These are phyloP conservation scores for Williopsis jadinii DNA, from an alignment of 1,139 yeast genomes.

Conservation along the genomic window DNA sequence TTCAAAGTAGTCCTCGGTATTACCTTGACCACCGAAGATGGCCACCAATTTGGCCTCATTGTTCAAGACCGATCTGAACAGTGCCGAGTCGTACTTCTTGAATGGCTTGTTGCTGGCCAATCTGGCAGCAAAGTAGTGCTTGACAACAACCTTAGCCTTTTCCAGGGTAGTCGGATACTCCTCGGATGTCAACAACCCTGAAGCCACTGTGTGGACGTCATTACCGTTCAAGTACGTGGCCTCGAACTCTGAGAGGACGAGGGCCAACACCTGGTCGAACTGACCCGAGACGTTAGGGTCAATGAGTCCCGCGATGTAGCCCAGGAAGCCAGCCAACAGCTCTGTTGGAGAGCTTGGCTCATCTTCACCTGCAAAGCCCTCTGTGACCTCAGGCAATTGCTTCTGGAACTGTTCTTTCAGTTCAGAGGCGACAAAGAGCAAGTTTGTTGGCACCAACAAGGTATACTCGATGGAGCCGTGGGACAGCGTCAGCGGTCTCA, in stretches of 20 bases:
- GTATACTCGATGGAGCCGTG: constrained; percentile 90
- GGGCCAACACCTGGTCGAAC: constrained; percentile 60
- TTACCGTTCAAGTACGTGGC: constrained; percentile 62
- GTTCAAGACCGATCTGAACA: constrained; percentile 54
- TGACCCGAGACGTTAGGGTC: constrained; percentile 46
- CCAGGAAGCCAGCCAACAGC: constrained; percentile 76
- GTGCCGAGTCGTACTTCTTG: constrained; percentile 54
- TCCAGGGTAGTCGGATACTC: constrained; percentile 56
- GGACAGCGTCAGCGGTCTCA: constrained; percentile 73
- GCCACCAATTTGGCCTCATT: constrained; percentile 63
- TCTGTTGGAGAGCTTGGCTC: constrained; percentile 90
- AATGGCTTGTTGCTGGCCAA: constrained; percentile 42
- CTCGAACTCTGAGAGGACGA: constrained; percentile 78
- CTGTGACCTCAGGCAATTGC: constrained; percentile 74
- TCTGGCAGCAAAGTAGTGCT: constrained; percentile 58
- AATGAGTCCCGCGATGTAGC: constrained; percentile 61
- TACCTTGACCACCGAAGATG: constrained; percentile 98
- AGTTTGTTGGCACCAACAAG: constrained; percentile 74
- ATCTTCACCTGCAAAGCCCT: constrained; percentile 77
- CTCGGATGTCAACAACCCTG: constrained; percentile 47
- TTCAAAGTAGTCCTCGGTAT: constrained; percentile 94
- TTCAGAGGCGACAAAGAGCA: constrained; percentile 77
- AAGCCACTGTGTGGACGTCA: constrained; percentile 89
- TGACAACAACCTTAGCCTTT: constrained; percentile 69
- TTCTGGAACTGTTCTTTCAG: constrained; percentile 80